phyloP scores from a whole-genome alignment of 1,139 yeast species.

The Dujonia santamariae region DNA sequence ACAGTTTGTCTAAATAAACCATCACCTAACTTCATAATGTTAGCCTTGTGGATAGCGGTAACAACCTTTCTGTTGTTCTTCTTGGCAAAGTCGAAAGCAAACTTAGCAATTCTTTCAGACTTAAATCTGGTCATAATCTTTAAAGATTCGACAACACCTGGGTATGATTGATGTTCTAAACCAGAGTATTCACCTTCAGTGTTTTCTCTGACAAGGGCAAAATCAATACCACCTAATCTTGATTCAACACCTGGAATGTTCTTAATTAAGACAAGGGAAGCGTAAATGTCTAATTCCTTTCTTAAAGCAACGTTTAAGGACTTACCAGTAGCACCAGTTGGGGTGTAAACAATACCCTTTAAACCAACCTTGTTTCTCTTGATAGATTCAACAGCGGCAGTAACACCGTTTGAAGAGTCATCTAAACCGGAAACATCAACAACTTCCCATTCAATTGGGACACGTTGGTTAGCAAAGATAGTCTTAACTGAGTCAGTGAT shows the following conservation, averaged over 20 bases:
- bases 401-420: slow-evolving; percentile 57
- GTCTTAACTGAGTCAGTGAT: slow-evolving; percentile 91
- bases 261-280: slow-evolving; percentile 89
- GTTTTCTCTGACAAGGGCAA: slow-evolving; percentile 95
- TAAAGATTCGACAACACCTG: slow-evolving; percentile 96
- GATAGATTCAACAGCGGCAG: slow-evolving; percentile 86
- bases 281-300: slow-evolving; percentile 93
- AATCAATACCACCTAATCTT: slow-evolving; percentile 82
- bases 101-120: slow-evolving; percentile 96
- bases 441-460: slow-evolving; percentile 94
- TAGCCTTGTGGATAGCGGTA: slow-evolving; percentile 98
- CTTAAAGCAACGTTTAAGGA: slow-evolving; percentile 95
- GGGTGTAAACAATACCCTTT: slow-evolving; percentile 94
- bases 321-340: slow-evolving; percentile 55
- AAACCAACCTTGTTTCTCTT: slow-evolving; percentile 97
- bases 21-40: slow-evolving; percentile 98
- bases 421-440: slow-evolving; percentile 83
- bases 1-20: slow-evolving; percentile 96
- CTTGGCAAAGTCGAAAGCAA: slow-evolving; percentile 93
- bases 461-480: slow-evolving; percentile 78
- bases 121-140: slow-evolving; percentile 93
- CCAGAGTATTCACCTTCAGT: slow-evolving; percentile 98
- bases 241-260: slow-evolving; percentile 93
- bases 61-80: slow-evolving; percentile 90
- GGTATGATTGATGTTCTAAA: slow-evolving; percentile 94